Percentiles rank a stretch among this genome's conserved stretches.
These are phyloP conservation scores for Calonectria ilicicola DNA, from an alignment of 2,329 filamentous ascomycete species.

Conservation along the genomic window DNA sequence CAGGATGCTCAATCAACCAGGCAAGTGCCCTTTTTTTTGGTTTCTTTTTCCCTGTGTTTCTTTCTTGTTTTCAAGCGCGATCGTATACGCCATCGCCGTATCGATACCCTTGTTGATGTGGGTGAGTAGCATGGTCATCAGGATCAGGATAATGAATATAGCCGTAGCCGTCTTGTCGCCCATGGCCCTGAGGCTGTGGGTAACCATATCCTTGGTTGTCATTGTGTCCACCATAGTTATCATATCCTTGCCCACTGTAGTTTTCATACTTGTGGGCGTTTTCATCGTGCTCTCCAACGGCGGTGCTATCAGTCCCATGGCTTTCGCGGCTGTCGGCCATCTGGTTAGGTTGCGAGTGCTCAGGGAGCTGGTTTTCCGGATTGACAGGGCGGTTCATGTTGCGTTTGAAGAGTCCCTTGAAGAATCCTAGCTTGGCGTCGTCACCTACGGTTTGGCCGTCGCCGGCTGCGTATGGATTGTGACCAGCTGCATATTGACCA, in stretches of 20 bases:
- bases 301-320: constrained; percentile 53
- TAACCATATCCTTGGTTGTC: constrained; percentile 33
- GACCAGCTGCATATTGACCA: constrained; percentile 66
- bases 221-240: constrained; percentile 9
- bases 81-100: constrained; percentile 55
- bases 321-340: constrained; percentile 55
- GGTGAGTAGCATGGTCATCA: constrained; percentile 27
- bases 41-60: not conserved
- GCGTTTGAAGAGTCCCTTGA: constrained; percentile 49
- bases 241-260: not conserved
- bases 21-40: constrained; percentile 5
- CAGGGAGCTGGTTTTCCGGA: constrained; percentile 50
- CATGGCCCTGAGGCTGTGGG: constrained; percentile 36
- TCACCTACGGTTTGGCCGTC: constrained; percentile 65
- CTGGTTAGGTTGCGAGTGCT: constrained; percentile 55
- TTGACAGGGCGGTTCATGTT: constrained; percentile 35
- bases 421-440: constrained; percentile 51
- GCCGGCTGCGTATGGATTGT: constrained; percentile 43
- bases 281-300: constrained; percentile 43
- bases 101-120: constrained; percentile 42
- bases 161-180: constrained; percentile 44
- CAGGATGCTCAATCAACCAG: not conserved
- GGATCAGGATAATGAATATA: constrained; percentile 43
- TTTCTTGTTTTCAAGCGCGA: constrained; percentile 27
- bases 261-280: constrained; percentile 42